Base-by-base conservation (phyloP, 83 land plant species). In the Larix sibirica region DNA sequence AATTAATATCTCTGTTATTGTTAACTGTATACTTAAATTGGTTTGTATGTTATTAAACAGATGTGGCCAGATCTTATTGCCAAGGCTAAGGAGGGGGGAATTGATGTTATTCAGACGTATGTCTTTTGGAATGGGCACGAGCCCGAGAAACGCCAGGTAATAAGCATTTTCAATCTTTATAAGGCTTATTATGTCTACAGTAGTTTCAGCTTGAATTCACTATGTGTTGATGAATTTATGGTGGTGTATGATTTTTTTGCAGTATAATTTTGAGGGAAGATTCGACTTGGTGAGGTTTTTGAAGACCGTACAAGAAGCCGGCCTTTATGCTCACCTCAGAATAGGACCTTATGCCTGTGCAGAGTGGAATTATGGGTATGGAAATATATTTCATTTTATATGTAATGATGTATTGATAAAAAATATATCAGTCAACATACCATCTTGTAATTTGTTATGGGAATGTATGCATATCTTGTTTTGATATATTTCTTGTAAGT, bases 271-370 rank as follows among this genome's bases (percentile, higher is more conserved):
- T 78, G 21, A 83, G 61, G 95, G 92, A 1, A 76, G 83, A 13
- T 58, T 63, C 2, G 89, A 93, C 36, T 73, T 93, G 31, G 79
- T 93, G 20, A 81, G 81, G 79, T 93, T 93, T 73, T 23, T 93
- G 59, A 91, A 93, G 77, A 84, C 86, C 1, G 77, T 93, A 20
- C 90, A 93, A 77, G 66, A 85, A 59, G 89, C 85, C 74, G 95
- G 95, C 9, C 80, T 93, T 1, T 88, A 87, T 73, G 77, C 90
- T 40, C 83, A 91, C 78, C 89, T 93, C 20, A 85, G 95, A 3
- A 91, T 93, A 78, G 95, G 95, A 4, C 95, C 95, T 16, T 93
- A 93, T 82, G 88, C 82, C n/a, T 90, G 91, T 86, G 95, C 89
- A 31, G 93, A 91, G 74, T 93, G 95, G 93, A 93, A 86, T 66